Evolutionary conservation across 2,329 filamentous ascomycete genomes (phyloP), one percentile per base, ranked within the genome.

Genomic region (Ophiocordyceps camponoti-saundersi): DNA sequence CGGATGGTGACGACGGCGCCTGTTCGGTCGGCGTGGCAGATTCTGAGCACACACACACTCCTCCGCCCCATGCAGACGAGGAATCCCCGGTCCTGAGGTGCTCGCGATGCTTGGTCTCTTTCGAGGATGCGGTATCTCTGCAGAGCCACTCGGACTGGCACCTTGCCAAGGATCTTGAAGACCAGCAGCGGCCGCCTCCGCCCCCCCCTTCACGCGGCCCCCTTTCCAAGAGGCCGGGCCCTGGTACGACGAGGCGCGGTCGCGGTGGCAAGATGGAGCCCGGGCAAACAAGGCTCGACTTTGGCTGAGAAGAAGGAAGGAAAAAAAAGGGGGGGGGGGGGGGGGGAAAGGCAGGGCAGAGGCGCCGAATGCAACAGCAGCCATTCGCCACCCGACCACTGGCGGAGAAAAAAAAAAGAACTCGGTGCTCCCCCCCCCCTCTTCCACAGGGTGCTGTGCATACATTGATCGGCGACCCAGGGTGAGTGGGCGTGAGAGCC

Each of bases 111-210:
- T 71, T 73, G 49, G 71, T 73, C 55, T 59, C 61, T n/a, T 67
- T 92, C 32, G 68, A 71, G 13, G 67, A 70, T 39, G 58, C 67
- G 23, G 75, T 81, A 48, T 72, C 74, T 54, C 59, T 79, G 44
- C 74, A 80, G 53, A 89, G 85, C 63, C 92, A 98, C 61, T 71
- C 82, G 47, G 92, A 98, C 61, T 96, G 89, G 82, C 92, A 98
- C 65, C 82, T 95, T 64, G 92, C 92, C 43, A 86, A 85, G 64
- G 84, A 90, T 55, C 71, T 98, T 29, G 81, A 89, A 52, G 73
- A 79, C 2, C 63, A 71, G 53, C 63, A 61, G 47, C 60, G 59
- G 49, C 51, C 56, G 52, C 52, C 54, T 51, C 48, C 59, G 49
- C 51, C 56, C 52, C 52, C 54, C 51, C 48, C 59, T 53, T 59